Percentiles rank a stretch among this genome's conserved stretches.
These are phyloP conservation scores for Psilocybe sp. DNA, from an alignment of 768 basidiomycete species.

Conservation along the genomic window DNA sequence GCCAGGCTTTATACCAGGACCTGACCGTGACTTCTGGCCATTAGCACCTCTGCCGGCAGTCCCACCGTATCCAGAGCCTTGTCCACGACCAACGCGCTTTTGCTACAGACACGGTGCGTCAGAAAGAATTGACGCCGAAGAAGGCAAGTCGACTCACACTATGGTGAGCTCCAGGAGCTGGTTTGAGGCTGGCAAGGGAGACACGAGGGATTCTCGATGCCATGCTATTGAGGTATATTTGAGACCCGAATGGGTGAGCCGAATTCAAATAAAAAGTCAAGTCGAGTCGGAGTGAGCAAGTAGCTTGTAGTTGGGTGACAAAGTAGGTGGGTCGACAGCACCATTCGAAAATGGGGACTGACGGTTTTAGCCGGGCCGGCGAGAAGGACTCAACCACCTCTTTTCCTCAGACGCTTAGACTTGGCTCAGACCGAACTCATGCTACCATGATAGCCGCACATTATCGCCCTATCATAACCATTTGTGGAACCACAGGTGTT, in stretches of 20 bases:
- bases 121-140: not conserved
- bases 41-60: conserved; percentile 94
- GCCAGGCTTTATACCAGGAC: conserved; percentile 76
- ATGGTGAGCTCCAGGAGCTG: conserved; percentile 68
- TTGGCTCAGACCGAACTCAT: not conserved
- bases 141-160: conserved; percentile 37
- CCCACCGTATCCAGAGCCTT: conserved; percentile 87
- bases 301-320: not conserved
- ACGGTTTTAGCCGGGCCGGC: too few species aligned
- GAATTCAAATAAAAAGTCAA: too few species aligned
- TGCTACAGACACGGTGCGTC: conserved; percentile 44
- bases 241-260: too few species aligned
- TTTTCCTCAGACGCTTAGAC: too few species aligned
- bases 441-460: conserved; percentile 28
- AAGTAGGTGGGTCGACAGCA: not conserved
- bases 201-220: conserved; percentile 39
- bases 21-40: conserved; percentile 91
- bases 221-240: conserved; percentile 21
- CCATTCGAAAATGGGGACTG: not conserved
- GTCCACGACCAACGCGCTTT: conserved; percentile 94
- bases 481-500: conserved; percentile 94
- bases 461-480: conserved; percentile 68
- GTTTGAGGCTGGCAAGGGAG: conserved; percentile 70
- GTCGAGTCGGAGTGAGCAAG: not conserved
- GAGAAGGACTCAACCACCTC: too few species aligned